Evolutionary conservation across 1,284 basidiomycete genomes (phyloP).

Genomic region (Melampsora larici-populina): DNA sequence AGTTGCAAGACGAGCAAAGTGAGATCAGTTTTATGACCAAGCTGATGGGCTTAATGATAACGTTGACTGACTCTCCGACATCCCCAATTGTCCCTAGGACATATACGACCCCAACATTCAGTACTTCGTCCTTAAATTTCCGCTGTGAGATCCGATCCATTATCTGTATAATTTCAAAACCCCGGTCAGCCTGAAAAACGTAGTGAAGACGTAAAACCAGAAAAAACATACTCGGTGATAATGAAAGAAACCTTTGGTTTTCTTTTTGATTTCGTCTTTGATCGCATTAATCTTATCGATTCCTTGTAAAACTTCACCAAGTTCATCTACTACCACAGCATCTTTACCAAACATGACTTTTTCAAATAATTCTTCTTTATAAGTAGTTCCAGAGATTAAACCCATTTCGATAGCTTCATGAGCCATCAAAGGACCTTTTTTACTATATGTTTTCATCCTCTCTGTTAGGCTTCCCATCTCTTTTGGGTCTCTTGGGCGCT

Average conservation of each 20-base stretch:
- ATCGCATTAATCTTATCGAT: constrained; percentile 39
- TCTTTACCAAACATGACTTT: constrained; percentile 45
- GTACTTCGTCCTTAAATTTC: constrained; percentile 49
- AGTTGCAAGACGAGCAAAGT: constrained; percentile 44
- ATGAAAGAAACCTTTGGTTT: constrained; percentile 49
- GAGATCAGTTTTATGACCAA: not conserved
- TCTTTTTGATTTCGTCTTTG: constrained; percentile 23
- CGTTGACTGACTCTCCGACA: constrained; percentile 36
- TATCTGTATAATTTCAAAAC: constrained; percentile 46
- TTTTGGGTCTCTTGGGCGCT: constrained; percentile 47
- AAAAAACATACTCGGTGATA: constrained; percentile 45
- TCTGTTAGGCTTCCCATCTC: constrained; percentile 47
- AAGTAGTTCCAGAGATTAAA: constrained; percentile 53
- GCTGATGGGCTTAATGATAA: not conserved
- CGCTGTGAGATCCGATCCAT: constrained; percentile 48
- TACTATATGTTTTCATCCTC: constrained; percentile 50
- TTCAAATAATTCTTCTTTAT: constrained; percentile 52
- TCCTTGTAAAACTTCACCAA: constrained; percentile 45
- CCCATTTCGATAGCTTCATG: constrained; percentile 53
- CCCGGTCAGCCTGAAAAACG: constrained; percentile 27
- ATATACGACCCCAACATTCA: constrained; percentile 56
- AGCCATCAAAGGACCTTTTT: constrained; percentile 54
- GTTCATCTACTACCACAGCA: constrained; percentile 47
- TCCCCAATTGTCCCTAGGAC: constrained; percentile 53
- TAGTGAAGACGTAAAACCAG: not conserved